These are phyloP conservation scores for Xylaria grammica DNA, from an alignment of 495 filamentous ascomycete species.

Conservation along the genomic window DNA sequence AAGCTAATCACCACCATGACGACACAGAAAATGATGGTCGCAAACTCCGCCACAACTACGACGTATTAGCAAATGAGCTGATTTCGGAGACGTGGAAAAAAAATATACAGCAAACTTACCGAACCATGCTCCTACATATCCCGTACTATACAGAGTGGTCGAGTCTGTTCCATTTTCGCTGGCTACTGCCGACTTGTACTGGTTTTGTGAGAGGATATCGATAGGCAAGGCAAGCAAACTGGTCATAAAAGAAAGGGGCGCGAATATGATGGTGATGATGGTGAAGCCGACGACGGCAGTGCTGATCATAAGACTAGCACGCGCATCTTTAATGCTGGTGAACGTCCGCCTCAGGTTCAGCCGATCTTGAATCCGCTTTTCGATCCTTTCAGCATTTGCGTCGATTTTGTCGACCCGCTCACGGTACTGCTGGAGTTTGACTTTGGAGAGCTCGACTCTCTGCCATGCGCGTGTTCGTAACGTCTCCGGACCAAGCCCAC, in stretches of 20 bases:
- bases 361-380: constrained; percentile 14
- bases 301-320: constrained; percentile 3
- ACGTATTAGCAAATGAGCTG: too few species aligned
- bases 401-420: constrained; percentile 1
- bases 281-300: constrained; percentile 11
- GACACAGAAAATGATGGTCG: too few species aligned
- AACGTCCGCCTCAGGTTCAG: constrained; percentile 9
- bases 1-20: too few species aligned
- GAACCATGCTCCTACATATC: too few species aligned
- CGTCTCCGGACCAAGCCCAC: background rate
- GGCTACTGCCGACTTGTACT: too few species aligned
- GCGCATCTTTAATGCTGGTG: constrained; percentile 14
- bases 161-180: too few species aligned
- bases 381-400: constrained; percentile 11
- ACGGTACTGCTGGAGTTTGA: background rate
- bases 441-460: background rate
- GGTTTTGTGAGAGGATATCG: background rate
- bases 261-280: constrained; percentile 16
- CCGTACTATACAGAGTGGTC: too few species aligned
- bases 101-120: too few species aligned
- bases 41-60: too few species aligned
- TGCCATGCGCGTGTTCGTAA: background rate
- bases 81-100: too few species aligned
- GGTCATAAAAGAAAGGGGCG: constrained; percentile 10
- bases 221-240: constrained; percentile 11